Evolutionary conservation across 345 rosid genomes (phyloP).

Genomic region (Litchi chinensis): DNA sequence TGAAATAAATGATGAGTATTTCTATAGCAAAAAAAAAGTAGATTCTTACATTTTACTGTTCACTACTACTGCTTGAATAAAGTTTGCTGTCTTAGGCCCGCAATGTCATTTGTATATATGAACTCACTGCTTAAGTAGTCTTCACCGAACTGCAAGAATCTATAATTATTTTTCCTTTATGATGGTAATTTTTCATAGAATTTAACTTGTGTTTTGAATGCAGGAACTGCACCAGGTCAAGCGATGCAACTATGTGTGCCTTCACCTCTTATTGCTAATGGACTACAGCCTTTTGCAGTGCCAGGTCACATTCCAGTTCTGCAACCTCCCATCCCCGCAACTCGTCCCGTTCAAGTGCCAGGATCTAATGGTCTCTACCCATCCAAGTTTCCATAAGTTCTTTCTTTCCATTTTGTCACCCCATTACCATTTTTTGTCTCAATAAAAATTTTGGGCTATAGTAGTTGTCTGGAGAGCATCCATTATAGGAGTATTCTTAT

Average conservation of each 20-base stretch:
- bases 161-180: neutral
- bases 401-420: neutral
- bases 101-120: neutral
- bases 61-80: neutral
- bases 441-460: slow-evolving; percentile 33
- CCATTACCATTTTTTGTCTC: slow-evolving; percentile 10
- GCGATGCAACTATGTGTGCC: slow-evolving; percentile 47
- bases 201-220: neutral
- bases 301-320: slow-evolving; percentile 43
- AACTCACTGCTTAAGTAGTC: neutral
- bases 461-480: slow-evolving; percentile 3
- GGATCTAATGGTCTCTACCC: slow-evolving; percentile 43
- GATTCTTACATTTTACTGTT: neutral
- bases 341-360: slow-evolving; percentile 35
- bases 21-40: neutral
- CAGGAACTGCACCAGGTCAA: slow-evolving; percentile 43
- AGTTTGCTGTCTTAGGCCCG: neutral
- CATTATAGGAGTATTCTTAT: neutral
- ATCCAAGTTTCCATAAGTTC: slow-evolving; percentile 44
- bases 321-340: slow-evolving; percentile 47
- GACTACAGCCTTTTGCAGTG: slow-evolving; percentile 44
- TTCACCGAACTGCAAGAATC: neutral
- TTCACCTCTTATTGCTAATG: slow-evolving; percentile 43
- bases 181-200: neutral
- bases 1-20: neutral